These are phyloP conservation scores for Penicillium subrubescens DNA, from an alignment of 495 filamentous ascomycete species.

Conservation along the genomic window DNA sequence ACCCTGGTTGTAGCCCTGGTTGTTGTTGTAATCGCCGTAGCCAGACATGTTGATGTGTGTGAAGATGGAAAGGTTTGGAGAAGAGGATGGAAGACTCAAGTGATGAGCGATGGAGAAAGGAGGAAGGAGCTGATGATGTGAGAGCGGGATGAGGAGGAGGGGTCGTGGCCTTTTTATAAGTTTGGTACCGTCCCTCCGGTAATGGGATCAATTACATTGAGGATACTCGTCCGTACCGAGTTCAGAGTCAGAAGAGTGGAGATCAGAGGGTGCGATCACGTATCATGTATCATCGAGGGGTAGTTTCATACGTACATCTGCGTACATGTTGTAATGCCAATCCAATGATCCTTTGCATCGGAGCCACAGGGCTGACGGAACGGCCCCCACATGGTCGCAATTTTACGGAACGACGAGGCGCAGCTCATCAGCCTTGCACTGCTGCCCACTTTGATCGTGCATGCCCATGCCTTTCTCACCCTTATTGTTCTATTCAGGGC, in stretches of 20 bases:
- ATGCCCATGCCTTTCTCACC: not conserved
- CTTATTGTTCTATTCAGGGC: not conserved
- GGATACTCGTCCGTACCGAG: not conserved
- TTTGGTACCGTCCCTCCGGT: conserved; percentile 3
- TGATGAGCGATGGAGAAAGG: conserved; percentile 19
- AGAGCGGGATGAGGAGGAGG: conserved; percentile 12
- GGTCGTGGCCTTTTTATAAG: conserved; percentile 28
- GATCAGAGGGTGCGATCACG: not conserved
- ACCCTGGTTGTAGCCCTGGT: conserved; percentile 37
- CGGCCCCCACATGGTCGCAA: conserved; percentile 27
- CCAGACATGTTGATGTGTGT: conserved; percentile 40
- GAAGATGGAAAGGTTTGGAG: conserved; percentile 8
- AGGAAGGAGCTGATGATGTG: conserved; percentile 13
- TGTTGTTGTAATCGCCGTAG: conserved; percentile 43
- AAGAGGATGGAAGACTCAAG: conserved; percentile 5
- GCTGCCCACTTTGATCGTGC: not conserved
- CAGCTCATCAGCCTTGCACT: conserved; percentile 2
- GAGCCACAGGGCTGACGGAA: conserved; percentile 33
- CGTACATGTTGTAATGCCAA: not conserved
- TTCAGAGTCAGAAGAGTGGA: not conserved
- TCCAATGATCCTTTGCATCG: not conserved
- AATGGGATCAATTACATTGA: not conserved
- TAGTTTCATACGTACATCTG: not conserved
- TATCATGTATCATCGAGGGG: not conserved
- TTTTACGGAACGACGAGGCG: conserved; percentile 24